Conservation (phyloP, 139 green algal species). For the Nannochloris sp. region DNA sequence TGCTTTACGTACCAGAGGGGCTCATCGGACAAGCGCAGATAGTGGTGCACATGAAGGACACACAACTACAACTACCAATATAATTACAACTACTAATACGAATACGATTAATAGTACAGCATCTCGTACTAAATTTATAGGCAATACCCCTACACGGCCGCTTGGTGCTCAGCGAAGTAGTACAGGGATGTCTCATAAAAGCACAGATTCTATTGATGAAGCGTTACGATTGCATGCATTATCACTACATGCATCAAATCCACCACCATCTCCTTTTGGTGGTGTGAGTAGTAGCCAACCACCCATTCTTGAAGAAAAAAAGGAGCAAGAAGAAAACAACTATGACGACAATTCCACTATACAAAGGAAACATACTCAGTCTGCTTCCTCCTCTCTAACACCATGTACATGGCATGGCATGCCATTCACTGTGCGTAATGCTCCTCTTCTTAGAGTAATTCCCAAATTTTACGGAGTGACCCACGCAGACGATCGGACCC, state of each 20-base stretch:
- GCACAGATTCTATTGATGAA: neutral
- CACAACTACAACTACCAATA: too few species aligned
- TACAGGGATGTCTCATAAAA: neutral
- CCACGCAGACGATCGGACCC: conserved; percentile 17
- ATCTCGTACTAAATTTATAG: too few species aligned
- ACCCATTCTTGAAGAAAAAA: too few species aligned
- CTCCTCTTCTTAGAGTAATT: conserved; percentile 39
- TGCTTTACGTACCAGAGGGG: neutral
- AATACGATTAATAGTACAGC: neutral
- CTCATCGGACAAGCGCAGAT: neutral
- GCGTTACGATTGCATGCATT: neutral
- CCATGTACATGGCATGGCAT: neutral
- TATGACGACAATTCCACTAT: neutral
- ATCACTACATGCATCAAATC: neutral
- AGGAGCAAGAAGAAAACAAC: too few species aligned
- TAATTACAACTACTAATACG: too few species aligned
- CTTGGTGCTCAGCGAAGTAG: neutral
- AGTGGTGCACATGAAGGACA: too few species aligned
- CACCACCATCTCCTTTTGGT: too few species aligned
- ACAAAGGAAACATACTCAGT: too few species aligned
- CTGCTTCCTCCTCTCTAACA: neutral
- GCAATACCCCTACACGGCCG: neutral
- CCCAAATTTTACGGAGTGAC: conserved; percentile 43
- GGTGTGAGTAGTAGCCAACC: too few species aligned
- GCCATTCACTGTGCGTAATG: conserved; percentile 42